Percentiles rank a stretch among this genome's conserved stretches.
These are phyloP conservation scores for Ilex aquifolium DNA, from an alignment of 257 asterid genomes.

Conservation along the genomic window DNA sequence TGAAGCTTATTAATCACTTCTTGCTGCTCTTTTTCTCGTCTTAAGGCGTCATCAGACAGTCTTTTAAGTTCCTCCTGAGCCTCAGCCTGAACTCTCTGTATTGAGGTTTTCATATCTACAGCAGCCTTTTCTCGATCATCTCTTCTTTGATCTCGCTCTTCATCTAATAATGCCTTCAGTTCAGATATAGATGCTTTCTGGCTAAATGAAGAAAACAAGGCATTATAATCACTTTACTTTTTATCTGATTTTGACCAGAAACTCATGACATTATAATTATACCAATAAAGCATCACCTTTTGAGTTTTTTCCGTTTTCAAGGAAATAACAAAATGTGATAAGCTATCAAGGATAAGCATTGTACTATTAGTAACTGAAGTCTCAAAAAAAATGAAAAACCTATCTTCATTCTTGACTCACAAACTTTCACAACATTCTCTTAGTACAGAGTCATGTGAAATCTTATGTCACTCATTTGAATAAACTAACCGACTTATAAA, in stretches of 20 bases:
- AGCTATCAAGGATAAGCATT: neutral
- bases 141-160: constrained; percentile 93
- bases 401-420: too few species aligned
- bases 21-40: constrained; percentile 86
- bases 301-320: neutral
- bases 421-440: too few species aligned
- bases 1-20: constrained; percentile 84
- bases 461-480: neutral
- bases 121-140: constrained; percentile 86
- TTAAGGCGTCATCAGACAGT: constrained; percentile 56
- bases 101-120: constrained; percentile 54
- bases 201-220: constrained; percentile 44
- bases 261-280: neutral
- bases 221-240: neutral
- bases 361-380: too few species aligned
- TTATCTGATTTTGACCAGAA: constrained; percentile 1
- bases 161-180: constrained; percentile 68
- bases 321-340: neutral
- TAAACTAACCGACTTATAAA: neutral
- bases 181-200: constrained; percentile 81
- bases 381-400: too few species aligned
- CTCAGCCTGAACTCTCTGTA: constrained; percentile 81
- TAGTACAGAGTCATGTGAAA: neutral
- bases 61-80: constrained; percentile 70
- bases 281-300: neutral